Conservation (phyloP, 768 basidiomycete genomes). For the Kwoniella mangroviensis region DNA sequence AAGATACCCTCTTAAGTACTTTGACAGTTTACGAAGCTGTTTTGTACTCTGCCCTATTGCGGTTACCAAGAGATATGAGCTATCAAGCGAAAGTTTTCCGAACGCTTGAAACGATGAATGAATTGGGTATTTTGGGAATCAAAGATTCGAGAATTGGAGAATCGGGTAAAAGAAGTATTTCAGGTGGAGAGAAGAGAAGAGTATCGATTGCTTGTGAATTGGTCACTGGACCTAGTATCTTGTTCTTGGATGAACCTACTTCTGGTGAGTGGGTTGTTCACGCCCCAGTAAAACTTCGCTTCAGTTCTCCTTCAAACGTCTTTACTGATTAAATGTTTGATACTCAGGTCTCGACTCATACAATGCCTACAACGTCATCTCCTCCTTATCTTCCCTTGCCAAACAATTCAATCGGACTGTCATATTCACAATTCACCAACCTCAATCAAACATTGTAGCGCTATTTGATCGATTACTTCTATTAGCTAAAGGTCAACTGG, state of each 20-base stretch:
- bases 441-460: constrained; percentile 94
- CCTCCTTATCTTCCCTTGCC: constrained; percentile 81
- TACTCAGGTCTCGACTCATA: constrained; percentile 82
- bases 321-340: constrained; percentile 11
- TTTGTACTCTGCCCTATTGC: constrained; percentile 84
- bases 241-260: constrained; percentile 97
- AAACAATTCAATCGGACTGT: constrained; percentile 90
- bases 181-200: constrained; percentile 94
- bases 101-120: constrained; percentile 93
- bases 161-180: constrained; percentile 83
- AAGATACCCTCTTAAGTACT: constrained; percentile 95
- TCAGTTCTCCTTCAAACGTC: too few species aligned
- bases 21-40: constrained; percentile 98
- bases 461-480: constrained; percentile 91
- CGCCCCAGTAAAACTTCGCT: too few species aligned
- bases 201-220: constrained; percentile 98
- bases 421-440: constrained; percentile 97
- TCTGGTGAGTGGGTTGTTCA: constrained; percentile 84
- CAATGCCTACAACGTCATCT: constrained; percentile 94
- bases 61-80: constrained; percentile 93
- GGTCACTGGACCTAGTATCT: constrained; percentile 92
- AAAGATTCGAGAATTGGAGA: constrained; percentile 89
- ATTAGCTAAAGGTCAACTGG: constrained; percentile 78
- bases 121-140: constrained; percentile 89
- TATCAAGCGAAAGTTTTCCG: constrained; percentile 91